phyloP scores from a whole-genome alignment of 164 flowering plant species.

The Akebia trifoliata region DNA sequence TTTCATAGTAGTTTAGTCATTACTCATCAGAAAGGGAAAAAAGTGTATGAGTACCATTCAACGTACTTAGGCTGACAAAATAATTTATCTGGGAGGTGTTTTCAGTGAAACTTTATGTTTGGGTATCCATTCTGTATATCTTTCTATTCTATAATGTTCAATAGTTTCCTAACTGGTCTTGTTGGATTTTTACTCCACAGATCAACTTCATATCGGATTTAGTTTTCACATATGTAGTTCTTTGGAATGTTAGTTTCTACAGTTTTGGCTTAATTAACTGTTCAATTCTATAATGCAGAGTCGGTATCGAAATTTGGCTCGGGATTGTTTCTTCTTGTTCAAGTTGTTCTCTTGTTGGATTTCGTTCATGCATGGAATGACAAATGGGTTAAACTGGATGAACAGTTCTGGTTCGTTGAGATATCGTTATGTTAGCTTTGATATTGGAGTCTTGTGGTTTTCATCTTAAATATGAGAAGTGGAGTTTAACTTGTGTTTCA shows the following conservation, averaged over 20 bases:
- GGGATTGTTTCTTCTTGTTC: conserved; percentile 94
- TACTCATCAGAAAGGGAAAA: too few relatives aligned
- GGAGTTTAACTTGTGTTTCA: not conserved
- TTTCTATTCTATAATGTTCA: too few relatives aligned
- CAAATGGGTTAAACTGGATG: conserved; percentile 91
- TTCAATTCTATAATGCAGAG: conserved; percentile 48
- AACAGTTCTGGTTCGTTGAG: conserved; percentile 83
- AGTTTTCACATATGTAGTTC: too few relatives aligned
- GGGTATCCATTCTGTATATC: not conserved
- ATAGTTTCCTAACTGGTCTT: too few relatives aligned
- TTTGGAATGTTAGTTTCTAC: not conserved
- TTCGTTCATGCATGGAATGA: conserved; percentile 99
- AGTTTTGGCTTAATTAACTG: not conserved
- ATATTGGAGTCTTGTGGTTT: not conserved
- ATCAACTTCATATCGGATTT: too few relatives aligned
- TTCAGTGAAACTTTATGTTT: not conserved
- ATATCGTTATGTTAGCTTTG: not conserved
- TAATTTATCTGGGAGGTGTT: too few relatives aligned
- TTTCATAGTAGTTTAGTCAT: too few relatives aligned
- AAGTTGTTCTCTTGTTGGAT: conserved; percentile 94
- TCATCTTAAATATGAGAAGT: not conserved
- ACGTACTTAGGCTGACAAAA: too few relatives aligned
- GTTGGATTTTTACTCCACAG: too few relatives aligned
- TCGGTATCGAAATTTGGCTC: conserved; percentile 86
- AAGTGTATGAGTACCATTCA: too few relatives aligned